These are phyloP conservation scores for Centrapalus pauciflorus DNA, from an alignment of 129 eudicot genomes.

Conservation along the genomic window DNA sequence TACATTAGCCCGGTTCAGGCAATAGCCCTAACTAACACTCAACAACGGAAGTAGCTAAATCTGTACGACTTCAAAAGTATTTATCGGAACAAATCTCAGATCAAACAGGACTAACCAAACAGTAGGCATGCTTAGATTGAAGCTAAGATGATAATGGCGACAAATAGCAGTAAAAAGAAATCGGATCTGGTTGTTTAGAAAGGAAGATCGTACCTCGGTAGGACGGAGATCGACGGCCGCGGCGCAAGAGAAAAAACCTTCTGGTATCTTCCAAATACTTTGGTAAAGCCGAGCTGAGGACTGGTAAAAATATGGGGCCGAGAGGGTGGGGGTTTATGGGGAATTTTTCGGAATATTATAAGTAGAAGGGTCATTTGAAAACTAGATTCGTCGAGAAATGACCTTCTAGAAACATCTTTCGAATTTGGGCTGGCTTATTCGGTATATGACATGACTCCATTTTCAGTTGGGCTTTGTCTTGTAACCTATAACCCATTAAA, in stretches of 20 bases:
- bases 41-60: not conserved
- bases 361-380: not conserved
- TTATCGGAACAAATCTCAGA: not conserved
- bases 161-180: not conserved
- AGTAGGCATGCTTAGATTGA: not conserved
- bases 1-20: too few relatives aligned
- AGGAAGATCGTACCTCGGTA: slow-evolving; percentile 22
- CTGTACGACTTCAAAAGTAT: not conserved
- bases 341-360: not conserved
- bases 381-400: slow-evolving; percentile 9
- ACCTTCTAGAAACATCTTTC: slow-evolving; percentile 26
- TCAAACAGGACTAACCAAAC: not conserved
- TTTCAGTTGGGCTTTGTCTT: not conserved
- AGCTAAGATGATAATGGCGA: not conserved
- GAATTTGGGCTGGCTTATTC: slow-evolving; percentile 4
- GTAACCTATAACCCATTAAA: not conserved
- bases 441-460: not conserved
- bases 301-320: slow-evolving; percentile 6
- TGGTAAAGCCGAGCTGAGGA: not conserved
- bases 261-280: not conserved
- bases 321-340: slow-evolving; percentile 14
- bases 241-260: slow-evolving; percentile 2
- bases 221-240: slow-evolving; percentile 4
- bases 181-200: slow-evolving; percentile 11
- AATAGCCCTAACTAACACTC: too few relatives aligned